Percentiles rank a stretch among this genome's conserved stretches.
Evolutionary conservation across 1,284 basidiomycete genomes (phyloP).

Genomic region (Sanghuangporus weigelae): DNA sequence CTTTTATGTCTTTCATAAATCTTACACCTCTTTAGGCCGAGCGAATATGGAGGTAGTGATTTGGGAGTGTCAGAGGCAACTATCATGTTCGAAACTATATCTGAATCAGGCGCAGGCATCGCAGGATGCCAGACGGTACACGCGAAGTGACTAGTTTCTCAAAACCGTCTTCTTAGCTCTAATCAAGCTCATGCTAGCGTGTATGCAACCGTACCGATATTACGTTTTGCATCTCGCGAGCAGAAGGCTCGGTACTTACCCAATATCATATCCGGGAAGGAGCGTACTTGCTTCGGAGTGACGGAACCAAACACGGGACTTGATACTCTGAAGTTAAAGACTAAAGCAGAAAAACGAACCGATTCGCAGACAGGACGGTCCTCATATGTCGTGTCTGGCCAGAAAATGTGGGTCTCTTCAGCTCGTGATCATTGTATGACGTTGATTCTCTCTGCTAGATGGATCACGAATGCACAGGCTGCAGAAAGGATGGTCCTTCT

Average conservation of each 20-base stretch:
- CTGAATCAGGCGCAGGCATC: constrained; percentile 30
- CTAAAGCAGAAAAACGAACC: constrained; percentile 22
- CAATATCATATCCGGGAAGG: constrained; percentile 28
- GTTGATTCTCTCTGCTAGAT: neutral
- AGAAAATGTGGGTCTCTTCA: constrained; percentile 22
- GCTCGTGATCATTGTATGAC: neutral
- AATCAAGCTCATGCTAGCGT: constrained; percentile 11
- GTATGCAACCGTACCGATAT: constrained; percentile 21
- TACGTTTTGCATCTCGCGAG: constrained; percentile 20
- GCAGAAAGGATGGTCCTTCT: constrained; percentile 29
- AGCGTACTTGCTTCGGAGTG: constrained; percentile 32
- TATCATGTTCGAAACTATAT: constrained; percentile 34
- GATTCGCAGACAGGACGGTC: constrained; percentile 5
- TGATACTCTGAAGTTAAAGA: constrained; percentile 29
- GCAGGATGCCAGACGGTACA: constrained; percentile 25
- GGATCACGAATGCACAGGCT: constrained; percentile 25
- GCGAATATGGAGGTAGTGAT: constrained; percentile 26
- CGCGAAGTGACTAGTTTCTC: constrained; percentile 19
- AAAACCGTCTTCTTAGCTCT: neutral
- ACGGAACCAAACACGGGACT: constrained; percentile 31
- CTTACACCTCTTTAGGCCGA: constrained; percentile 6
- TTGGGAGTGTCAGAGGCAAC: constrained; percentile 33
- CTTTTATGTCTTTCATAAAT: neutral
- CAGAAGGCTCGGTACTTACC: constrained; percentile 29
- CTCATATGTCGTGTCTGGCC: constrained; percentile 26